Base-by-base conservation (phyloP, 257 asterid species). In the Solanum boliviense region DNA sequence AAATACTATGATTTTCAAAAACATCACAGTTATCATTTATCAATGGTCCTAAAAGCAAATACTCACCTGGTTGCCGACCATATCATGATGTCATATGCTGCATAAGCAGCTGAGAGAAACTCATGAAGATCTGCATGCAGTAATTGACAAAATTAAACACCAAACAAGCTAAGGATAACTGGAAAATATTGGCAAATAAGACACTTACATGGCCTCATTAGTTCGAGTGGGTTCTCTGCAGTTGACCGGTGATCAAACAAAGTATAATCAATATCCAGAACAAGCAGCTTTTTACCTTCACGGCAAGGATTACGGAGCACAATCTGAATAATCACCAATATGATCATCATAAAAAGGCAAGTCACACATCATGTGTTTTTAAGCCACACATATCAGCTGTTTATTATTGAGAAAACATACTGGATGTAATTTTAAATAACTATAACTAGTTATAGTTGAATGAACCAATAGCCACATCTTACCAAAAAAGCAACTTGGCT, bases 51-150 rank as follows among this genome's bases (percentile, higher is more conserved):
- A 39, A 73, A 86, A 25, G 75, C 60, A 60, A 84, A 78, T 84
- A 74, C 76, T 90, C 87, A 96, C 99, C 95, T 94, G 90, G 98
- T 96, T 62, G 99, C 99, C 70, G 98, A 97, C 99, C 99, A 95
- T 92, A 97, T 95, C 92, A 97, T 95, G 91, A 97, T 97, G 90
- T 97, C 99, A 85, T 95, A 97, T 87, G 95, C 98, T 2, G 99
- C 93, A 91, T 97, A 97, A 76, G 88, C 98, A 48, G 99, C 98
- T 7, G 96, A 84, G 62, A 97, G 99, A 91, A 97, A 97, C 90
- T 95, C 99, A 83, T 97, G 99, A 91, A 97, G 99, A 93, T 95
- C 99, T 97, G 95, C 87, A 87, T 23, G 23, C 86, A 35, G 81
- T 46, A 36, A 88, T 83, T 71, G 78, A 34, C 88, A 71, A 76